Evolutionary conservation across 768 basidiomycete species (phyloP).

Genomic region (Hirschioporus abietinus): DNA sequence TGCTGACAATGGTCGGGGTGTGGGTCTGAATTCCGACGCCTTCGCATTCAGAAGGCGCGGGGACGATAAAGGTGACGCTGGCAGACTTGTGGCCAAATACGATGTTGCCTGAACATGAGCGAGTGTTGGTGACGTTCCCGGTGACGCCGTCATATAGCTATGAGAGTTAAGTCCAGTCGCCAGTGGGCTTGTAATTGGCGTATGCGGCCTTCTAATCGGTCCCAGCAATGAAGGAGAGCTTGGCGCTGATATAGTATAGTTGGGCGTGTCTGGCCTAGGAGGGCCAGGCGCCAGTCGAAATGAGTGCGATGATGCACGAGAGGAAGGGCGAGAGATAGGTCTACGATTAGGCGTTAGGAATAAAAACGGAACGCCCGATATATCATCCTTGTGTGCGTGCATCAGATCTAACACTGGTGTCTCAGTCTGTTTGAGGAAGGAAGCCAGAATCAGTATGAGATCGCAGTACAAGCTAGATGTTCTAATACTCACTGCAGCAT

Average conservation of each 20-base stretch:
- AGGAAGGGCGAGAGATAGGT: slow-evolving; percentile 76
- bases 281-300: slow-evolving; percentile 45
- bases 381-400: slow-evolving; percentile 90
- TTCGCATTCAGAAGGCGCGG: slow-evolving; percentile 86
- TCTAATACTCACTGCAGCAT: slow-evolving; percentile 51
- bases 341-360: slow-evolving; percentile 77
- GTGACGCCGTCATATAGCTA: slow-evolving; percentile 56
- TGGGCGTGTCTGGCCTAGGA: slow-evolving; percentile 67
- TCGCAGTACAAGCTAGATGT: slow-evolving; percentile 8
- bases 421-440: slow-evolving; percentile 52
- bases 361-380: slow-evolving; percentile 75
- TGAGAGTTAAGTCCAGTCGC: slow-evolving; percentile 45
- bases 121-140: slow-evolving; percentile 64
- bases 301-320: slow-evolving; percentile 70
- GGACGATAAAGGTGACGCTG: slow-evolving; percentile 79
- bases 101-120: slow-evolving; percentile 48
- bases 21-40: slow-evolving; percentile 84
- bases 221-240: slow-evolving; percentile 58
- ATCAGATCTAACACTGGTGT: slow-evolving; percentile 90
- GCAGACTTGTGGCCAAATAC: slow-evolving; percentile 76
- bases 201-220: slow-evolving; percentile 69
- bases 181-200: slow-evolving; percentile 71
- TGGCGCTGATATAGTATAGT: slow-evolving; percentile 46
- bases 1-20: slow-evolving; percentile 73
- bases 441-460: slow-evolving; percentile 9